Conservation (phyloP, 2,329 filamentous ascomycete genomes). For the Xylariaceae sp. region DNA sequence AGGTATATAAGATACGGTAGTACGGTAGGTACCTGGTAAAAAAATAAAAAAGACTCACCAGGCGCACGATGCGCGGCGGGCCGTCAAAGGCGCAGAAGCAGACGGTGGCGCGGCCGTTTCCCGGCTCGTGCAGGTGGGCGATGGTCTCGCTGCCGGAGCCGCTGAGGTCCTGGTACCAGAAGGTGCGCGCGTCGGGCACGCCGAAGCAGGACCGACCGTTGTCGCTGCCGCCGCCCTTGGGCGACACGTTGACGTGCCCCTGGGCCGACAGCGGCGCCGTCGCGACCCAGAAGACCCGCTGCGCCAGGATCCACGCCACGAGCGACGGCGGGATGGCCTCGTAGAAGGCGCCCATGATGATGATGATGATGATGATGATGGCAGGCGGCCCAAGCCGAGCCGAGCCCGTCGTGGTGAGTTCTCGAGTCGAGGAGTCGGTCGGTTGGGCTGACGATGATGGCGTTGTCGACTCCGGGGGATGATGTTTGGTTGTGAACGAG, state of each 20-base stretch:
- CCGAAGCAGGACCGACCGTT: conserved; percentile 40
- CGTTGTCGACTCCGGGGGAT: too few species aligned
- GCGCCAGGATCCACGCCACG: background rate
- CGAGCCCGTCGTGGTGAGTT: too few species aligned
- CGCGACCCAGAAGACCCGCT: background rate
- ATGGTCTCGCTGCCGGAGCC: conserved; percentile 1
- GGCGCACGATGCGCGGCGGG: conserved; percentile 29
- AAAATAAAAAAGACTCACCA: too few species aligned
- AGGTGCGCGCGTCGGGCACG: background rate
- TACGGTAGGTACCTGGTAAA: too few species aligned
- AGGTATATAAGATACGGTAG: too few species aligned
- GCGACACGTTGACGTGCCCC: conserved; percentile 1
- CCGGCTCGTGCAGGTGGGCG: conserved; percentile 8
- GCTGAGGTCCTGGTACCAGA: background rate
- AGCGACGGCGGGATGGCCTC: background rate
- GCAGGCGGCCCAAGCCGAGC: too few species aligned
- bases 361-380: too few species aligned
- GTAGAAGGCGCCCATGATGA: background rate
- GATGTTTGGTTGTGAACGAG: too few species aligned
- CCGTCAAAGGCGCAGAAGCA: conserved; percentile 53
- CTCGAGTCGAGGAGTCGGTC: too few species aligned
- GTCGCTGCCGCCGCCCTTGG: background rate
- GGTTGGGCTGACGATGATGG: too few species aligned
- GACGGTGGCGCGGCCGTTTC: conserved; percentile 63
- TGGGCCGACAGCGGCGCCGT: background rate